These are phyloP conservation scores for Neurospora sp. DNA, from an alignment of 495 filamentous ascomycete species.

Conservation along the genomic window DNA sequence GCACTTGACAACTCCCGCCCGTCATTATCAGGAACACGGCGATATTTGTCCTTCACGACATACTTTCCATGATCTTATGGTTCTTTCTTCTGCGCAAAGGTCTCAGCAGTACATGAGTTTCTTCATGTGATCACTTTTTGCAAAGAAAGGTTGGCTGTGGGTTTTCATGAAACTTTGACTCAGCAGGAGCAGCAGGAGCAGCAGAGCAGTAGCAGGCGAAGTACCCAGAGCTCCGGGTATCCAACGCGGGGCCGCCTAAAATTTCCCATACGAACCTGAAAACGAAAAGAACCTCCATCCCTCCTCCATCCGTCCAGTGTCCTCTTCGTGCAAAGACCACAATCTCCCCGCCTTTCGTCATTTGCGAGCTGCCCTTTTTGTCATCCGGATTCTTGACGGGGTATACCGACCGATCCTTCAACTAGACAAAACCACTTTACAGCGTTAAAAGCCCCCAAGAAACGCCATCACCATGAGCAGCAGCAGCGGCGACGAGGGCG, in stretches of 20 bases:
- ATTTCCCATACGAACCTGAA: background rate
- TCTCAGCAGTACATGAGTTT: background rate
- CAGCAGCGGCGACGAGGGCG: conserved; percentile 27
- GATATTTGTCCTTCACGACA: background rate
- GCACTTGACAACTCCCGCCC: background rate
- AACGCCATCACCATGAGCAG: conserved; percentile 10
- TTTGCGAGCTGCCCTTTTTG: background rate
- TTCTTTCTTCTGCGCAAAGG: background rate
- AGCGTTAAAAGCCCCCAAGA: background rate
- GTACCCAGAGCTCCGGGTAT: background rate
- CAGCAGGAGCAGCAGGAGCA: background rate
- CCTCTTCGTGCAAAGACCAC: background rate
- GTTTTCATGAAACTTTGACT: background rate
- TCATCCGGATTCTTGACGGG: background rate
- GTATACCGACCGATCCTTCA: background rate
- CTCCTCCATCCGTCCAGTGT: background rate
- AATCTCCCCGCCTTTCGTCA: background rate
- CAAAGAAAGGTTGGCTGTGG: background rate
- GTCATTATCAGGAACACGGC: background rate
- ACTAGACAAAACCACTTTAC: background rate
- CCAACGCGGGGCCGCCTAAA: background rate
- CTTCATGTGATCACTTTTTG: background rate
- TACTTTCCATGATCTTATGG: background rate
- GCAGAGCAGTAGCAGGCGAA: background rate
- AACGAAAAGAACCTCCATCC: background rate